phyloP scores from a whole-genome alignment of 2,329 filamentous ascomycete species.

The Daldinia sp. region DNA sequence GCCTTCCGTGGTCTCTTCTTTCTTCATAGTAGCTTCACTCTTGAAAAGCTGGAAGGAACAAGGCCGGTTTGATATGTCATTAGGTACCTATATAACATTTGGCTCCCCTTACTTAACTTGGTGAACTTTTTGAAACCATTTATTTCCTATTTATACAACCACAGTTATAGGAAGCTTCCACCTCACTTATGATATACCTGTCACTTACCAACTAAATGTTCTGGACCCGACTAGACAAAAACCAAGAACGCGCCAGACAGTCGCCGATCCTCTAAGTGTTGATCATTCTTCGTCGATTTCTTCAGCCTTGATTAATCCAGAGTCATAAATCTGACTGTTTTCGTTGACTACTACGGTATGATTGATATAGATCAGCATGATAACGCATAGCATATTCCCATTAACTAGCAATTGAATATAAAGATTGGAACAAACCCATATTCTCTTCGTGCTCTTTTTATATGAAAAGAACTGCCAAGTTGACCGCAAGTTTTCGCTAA shows the following conservation, averaged over 20 bases:
- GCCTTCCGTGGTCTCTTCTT: conserved; percentile 17
- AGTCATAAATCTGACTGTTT: background rate
- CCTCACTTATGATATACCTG: conserved; percentile 12
- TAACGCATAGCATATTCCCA: background rate
- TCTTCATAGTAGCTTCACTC: conserved; percentile 2
- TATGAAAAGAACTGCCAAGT: background rate
- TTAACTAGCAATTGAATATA: background rate
- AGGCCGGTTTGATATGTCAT: background rate
- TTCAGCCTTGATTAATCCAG: background rate
- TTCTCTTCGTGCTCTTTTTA: background rate
- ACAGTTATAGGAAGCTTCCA: background rate
- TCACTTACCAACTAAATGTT: conserved; percentile 24
- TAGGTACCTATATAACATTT: background rate
- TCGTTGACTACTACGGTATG: background rate
- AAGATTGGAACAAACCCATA: background rate
- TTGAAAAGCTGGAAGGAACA: background rate
- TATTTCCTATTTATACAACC: conserved; percentile 1
- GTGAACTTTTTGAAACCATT: background rate
- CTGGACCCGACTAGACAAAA: conserved; percentile 15
- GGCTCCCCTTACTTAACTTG: background rate
- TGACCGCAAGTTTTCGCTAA: background rate
- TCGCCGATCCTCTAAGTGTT: background rate
- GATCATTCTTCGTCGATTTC: background rate
- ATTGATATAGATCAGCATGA: background rate
- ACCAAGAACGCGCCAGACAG: conserved; percentile 3